Base-by-base conservation (phyloP, 495 filamentous ascomycete genomes). In the Neurospora sp. region DNA sequence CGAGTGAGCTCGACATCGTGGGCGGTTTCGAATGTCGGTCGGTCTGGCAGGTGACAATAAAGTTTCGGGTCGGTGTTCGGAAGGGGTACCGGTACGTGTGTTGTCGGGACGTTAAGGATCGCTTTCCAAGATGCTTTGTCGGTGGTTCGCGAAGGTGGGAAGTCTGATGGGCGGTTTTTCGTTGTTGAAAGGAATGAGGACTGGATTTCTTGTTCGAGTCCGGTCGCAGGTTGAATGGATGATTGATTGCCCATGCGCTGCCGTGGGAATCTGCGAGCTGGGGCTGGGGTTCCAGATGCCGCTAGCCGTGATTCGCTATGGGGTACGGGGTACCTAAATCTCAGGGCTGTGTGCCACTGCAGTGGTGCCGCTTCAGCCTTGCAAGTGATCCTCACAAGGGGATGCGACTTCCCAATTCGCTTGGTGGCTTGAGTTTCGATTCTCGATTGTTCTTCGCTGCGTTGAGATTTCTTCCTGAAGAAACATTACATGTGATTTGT, bases 1-100 rank as follows among this genome's bases (percentile, higher is more conserved):
- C 81, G 74, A 89, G 81, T 62, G 81, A 84, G 78, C 77, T 84
- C 78, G 85, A 84, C 87, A 87, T 88, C 23, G 59, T 80, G 77
- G 75, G 69, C 38, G 62, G 31, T 37, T 70, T 70, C 54, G 48
- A 40, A n/a, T 20, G 39, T 71, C 69, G 42, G 35, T 39, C 46
- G 16, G 37, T 39, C 48, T 40, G 54, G 27, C 37, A 70, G 72
- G 20, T 42, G 69, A 46, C 42, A 66, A 31, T 8, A 59, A 69
- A 42, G 44, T 38, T 44, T 62, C 46, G 71, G 18, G 69, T 35
- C 44, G 72, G 44, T 27, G 14, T 62, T 31, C 54, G 27, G 23
- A 62, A 62, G 3, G 72, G 20, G 27, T 38, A 10, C 23, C 12
- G 54, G 12, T 62, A 62, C 23, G 27, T 9, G 54, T 72, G 69